These are phyloP conservation scores for Penicillium crustosum DNA, from an alignment of 2,329 filamentous ascomycete species.

Conservation along the genomic window DNA sequence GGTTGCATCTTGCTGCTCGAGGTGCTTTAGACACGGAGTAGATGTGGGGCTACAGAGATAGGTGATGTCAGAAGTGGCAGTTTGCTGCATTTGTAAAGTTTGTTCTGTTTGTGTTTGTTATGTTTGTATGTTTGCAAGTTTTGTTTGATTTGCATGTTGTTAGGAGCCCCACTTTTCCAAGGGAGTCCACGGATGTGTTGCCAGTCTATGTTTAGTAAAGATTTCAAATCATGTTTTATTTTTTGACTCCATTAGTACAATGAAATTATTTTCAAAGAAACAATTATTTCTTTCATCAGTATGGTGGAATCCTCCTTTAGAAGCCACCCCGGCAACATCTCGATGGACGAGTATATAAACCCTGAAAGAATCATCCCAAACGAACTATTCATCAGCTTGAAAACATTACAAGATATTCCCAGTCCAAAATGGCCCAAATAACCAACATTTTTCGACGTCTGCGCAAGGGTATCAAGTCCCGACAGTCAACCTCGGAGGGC, in stretches of 20 bases:
- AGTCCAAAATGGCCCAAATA: neutral
- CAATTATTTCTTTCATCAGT: neutral
- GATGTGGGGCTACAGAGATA: neutral
- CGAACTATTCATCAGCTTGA: neutral
- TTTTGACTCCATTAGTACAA: neutral
- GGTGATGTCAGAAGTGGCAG: conserved; percentile 22
- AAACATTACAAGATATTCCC: neutral
- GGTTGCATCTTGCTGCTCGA: conserved; percentile 17
- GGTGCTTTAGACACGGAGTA: neutral
- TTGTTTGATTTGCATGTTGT: neutral
- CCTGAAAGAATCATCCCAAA: neutral
- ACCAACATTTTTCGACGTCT: neutral
- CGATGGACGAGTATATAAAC: neutral
- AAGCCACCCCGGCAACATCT: neutral
- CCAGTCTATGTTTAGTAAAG: neutral
- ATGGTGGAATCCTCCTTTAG: neutral
- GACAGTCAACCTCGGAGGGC: neutral
- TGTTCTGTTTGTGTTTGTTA: conserved; percentile 19
- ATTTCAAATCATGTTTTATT: neutral
- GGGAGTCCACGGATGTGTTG: too few species aligned
- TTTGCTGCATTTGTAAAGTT: conserved; percentile 22
- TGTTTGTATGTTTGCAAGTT: conserved; percentile 8
- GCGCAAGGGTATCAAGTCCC: neutral
- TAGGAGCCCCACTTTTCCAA: too few species aligned
- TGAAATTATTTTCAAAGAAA: neutral